Evolutionary conservation across 805 yeast species (phyloP).

Genomic region (Lachancea lanzarotensis): DNA sequence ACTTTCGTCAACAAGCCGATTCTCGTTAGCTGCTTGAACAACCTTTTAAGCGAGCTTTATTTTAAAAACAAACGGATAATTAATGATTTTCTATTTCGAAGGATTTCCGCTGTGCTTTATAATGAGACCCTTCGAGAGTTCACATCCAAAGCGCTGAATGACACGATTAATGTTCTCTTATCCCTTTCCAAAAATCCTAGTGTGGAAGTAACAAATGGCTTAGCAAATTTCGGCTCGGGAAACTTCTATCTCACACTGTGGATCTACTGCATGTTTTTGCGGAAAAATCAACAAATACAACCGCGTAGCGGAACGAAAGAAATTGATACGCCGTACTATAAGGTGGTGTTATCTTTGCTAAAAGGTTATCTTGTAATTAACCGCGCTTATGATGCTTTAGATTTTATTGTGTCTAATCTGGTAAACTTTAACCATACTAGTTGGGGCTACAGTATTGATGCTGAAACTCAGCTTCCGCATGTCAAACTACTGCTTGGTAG

Average conservation of each 20-base stretch:
- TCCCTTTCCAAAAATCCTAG: constrained; percentile 48
- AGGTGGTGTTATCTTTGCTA: constrained; percentile 30
- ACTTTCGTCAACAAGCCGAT: constrained; percentile 55
- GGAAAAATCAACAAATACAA: constrained; percentile 23
- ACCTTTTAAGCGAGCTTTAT: constrained; percentile 48
- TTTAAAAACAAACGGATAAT: constrained; percentile 43
- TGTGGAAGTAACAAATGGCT: constrained; percentile 29
- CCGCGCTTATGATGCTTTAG: constrained; percentile 22
- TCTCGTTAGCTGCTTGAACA: constrained; percentile 49
- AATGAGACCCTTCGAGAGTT: constrained; percentile 32
- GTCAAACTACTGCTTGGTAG: constrained; percentile 16
- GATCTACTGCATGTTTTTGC: constrained; percentile 34
- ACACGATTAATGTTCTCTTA: constrained; percentile 56
- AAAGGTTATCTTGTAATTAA: constrained; percentile 31
- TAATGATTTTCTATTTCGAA: constrained; percentile 51
- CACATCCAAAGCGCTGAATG: constrained; percentile 47
- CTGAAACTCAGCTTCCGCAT: constrained; percentile 34
- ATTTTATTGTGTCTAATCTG: constrained; percentile 27
- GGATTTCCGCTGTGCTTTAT: constrained; percentile 40
- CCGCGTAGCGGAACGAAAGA: constrained; percentile 12
- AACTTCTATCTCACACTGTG: constrained; percentile 32
- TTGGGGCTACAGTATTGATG: constrained; percentile 33
- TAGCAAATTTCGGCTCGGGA: constrained; percentile 22
- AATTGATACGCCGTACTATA: constrained; percentile 23
- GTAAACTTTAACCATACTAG: constrained; percentile 31